Base-by-base conservation (phyloP, 352 stramenopile species). In the Phytophthora vignae region DNA sequence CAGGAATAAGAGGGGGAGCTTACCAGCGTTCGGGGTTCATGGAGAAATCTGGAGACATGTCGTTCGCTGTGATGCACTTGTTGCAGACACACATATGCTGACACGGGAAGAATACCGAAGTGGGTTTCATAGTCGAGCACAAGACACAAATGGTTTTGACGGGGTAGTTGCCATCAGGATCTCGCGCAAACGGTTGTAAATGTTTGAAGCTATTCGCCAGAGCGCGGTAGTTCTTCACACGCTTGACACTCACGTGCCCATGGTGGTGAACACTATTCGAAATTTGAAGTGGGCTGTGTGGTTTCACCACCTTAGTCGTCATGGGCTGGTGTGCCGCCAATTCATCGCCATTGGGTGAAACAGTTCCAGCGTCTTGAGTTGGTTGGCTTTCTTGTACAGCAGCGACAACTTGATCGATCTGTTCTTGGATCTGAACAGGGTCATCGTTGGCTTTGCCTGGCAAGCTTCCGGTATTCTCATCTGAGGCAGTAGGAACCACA, bases 61-160 rank as follows among this genome's bases (percentile, higher is more conserved):
- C 69, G 27, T 89, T 73, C 12, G 62, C 55, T 1, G 71, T 50
- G 49, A 88, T 74, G 63, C 84, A 92, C 7, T 61, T 60, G 54
- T 88, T 72, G 67, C 84, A 92, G 36, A 87, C 78, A 61, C 81
- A 88, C 61, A 82, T 79, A 70, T 92, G 84, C 65, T 92, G 77
- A 25, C 84, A 92, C n/a, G 64, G 64, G 31, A 71, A 71, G 12
- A 71, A 56, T 4, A 71, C 55, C 14, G 55, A 59, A 22, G 7
- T 76, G 4, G 76, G 81, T 15, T 55, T 53, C 2, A 57, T 29
- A 2, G 46, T 44, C 29, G 82, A 54, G 68, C 84, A 92, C 42
- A 87, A 65, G 1, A 85, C 74, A 19, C 84, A 92, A 14, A 61
- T 57, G 5, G 70, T 79, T 10, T 76, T 67, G 14, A 27, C 10